phyloP scores from a whole-genome alignment of 1,284 basidiomycete species.

The Puccinia novopanici region DNA sequence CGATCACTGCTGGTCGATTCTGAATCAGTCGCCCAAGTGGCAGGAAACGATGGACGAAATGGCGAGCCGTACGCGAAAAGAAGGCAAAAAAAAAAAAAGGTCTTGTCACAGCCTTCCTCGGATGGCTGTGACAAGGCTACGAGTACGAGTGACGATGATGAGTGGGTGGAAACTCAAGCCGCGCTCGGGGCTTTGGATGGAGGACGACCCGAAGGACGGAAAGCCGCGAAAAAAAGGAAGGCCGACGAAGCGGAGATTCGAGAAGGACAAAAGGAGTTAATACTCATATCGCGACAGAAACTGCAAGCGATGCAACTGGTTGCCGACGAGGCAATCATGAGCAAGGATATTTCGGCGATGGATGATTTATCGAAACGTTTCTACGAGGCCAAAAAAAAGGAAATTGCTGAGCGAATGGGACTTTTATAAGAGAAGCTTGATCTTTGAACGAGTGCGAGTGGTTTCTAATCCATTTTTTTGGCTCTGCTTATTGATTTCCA shows the following conservation, averaged over 20 bases:
- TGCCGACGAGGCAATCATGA: background rate
- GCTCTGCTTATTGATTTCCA: background rate
- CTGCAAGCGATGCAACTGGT: background rate
- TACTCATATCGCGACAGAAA: background rate
- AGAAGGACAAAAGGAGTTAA: constrained; percentile 11
- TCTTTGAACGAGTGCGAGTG: background rate
- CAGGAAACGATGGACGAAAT: no score
- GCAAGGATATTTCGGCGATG: background rate
- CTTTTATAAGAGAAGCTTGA: background rate
- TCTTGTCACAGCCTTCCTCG: no score
- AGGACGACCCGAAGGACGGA: no score
- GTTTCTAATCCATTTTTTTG: background rate
- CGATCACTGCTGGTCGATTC: background rate
- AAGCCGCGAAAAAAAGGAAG: background rate
- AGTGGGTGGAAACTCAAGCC: no score
- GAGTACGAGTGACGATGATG: no score
- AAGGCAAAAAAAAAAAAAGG: no score
- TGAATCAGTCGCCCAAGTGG: no score
- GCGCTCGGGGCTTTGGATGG: background rate
- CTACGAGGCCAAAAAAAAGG: background rate
- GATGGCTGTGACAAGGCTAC: no score
- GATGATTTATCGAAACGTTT: background rate
- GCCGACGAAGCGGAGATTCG: background rate
- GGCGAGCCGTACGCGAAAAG: no score
- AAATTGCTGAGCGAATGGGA: background rate